Conservation (phyloP, 2,329 filamentous ascomycete species). For the Trichoderma endophyticum region DNA sequence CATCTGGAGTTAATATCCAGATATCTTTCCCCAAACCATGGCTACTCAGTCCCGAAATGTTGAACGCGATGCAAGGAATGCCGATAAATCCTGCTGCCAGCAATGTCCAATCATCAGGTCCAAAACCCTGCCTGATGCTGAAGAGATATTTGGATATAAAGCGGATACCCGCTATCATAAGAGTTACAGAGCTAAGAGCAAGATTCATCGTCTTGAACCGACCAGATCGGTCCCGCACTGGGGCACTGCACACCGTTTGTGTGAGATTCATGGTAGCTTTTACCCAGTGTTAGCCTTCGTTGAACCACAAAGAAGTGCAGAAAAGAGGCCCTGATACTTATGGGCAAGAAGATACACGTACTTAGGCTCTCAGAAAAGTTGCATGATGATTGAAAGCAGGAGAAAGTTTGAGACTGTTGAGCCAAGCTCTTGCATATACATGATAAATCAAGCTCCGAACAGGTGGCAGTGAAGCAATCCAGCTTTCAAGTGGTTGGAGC, state of each 20-base stretch:
- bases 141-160: conserved; percentile 27
- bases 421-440: conserved; percentile 7
- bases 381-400: conserved; percentile 11
- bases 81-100: conserved; percentile 24
- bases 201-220: conserved; percentile 14
- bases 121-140: conserved; percentile 32
- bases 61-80: conserved; percentile 26
- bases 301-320: not conserved
- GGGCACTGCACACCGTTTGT: not conserved
- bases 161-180: conserved; percentile 21
- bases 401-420: not conserved
- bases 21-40: conserved; percentile 34
- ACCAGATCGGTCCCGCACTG: not conserved
- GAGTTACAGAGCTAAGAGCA: conserved; percentile 22
- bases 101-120: conserved; percentile 33
- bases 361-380: conserved; percentile 6
- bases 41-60: conserved; percentile 23
- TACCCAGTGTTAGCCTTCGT: not conserved
- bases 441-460: not conserved
- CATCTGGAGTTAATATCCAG: conserved; percentile 29
- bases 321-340: not conserved
- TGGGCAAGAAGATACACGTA: not conserved
- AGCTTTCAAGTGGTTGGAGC: not conserved
- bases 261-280: conserved; percentile 7
- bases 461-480: not conserved